Evolutionary conservation across 306 rosid species (phyloP).

Genomic region (Abrus pulchellus): DNA sequence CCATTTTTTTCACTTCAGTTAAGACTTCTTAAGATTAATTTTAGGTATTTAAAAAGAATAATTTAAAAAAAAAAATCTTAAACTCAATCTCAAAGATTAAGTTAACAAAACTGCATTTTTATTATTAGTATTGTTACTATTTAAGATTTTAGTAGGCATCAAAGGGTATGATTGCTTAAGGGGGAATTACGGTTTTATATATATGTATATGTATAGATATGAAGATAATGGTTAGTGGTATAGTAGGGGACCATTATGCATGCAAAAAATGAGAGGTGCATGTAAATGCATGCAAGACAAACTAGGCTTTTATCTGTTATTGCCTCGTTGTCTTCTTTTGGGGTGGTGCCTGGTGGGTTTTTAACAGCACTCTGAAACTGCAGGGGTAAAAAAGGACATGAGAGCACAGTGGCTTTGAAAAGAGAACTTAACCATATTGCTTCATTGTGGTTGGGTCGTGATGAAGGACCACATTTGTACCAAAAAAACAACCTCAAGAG

Average conservation of each 20-base stretch:
- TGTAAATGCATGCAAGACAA: slow-evolving; percentile 65
- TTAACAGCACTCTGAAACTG: slow-evolving; percentile 42
- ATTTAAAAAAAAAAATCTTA: too few species aligned
- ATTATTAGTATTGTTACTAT: not conserved
- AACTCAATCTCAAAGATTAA: too few species aligned
- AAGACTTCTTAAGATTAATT: too few species aligned
- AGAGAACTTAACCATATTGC: slow-evolving; percentile 26
- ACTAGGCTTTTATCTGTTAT: slow-evolving; percentile 47
- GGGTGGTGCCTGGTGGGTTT: slow-evolving; percentile 44
- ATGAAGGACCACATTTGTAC: slow-evolving; percentile 21
- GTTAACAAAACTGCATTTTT: not conserved
- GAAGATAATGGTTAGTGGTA: not conserved
- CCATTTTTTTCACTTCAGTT: too few species aligned
- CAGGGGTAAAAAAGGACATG: slow-evolving; percentile 40
- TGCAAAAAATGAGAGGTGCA: slow-evolving; percentile 54
- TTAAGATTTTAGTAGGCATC: not conserved
- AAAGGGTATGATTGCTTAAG: slow-evolving; percentile 41
- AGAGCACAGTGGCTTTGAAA: slow-evolving; percentile 39
- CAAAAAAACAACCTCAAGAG: not conserved
- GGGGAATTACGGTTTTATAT: not conserved
- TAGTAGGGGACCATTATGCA: slow-evolving; percentile 55
- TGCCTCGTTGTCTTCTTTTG: slow-evolving; percentile 42
- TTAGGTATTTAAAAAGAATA: too few species aligned
- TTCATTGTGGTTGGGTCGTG: not conserved
- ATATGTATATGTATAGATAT: too few species aligned